A percentile compares a stretch with the other conserved stretches of the same genome.
Evolutionary conservation across 257 asterid species (phyloP).

Genomic region (Plantago elongata): DNA sequence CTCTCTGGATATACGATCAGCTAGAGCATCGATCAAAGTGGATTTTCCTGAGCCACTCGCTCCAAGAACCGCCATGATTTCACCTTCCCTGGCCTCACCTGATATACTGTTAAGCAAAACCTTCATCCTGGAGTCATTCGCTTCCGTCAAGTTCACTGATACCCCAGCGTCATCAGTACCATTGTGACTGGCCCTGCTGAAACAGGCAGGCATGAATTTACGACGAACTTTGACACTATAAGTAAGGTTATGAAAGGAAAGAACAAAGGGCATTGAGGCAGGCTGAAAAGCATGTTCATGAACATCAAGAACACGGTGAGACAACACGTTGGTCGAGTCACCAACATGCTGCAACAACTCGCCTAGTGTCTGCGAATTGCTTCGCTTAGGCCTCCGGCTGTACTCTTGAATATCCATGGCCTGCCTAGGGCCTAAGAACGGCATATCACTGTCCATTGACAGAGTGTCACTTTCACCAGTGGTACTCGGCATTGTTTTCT

Average conservation of each 20-base stretch:
- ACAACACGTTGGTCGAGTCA: constrained; percentile 31
- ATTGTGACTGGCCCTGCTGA: neutral
- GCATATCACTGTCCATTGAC: constrained; percentile 51
- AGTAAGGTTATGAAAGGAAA: constrained; percentile 48
- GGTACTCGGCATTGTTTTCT: neutral
- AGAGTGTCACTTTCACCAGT: constrained; percentile 27
- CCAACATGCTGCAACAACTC: constrained; percentile 60
- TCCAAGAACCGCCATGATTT: constrained; percentile 56
- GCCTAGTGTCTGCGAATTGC: constrained; percentile 46
- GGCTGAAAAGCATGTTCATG: constrained; percentile 20
- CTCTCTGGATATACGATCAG: constrained; percentile 44
- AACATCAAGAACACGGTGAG: constrained; percentile 27
- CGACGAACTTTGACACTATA: constrained; percentile 34
- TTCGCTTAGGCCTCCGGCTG: constrained; percentile 40
- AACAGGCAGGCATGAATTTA: constrained; percentile 18
- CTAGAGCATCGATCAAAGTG: constrained; percentile 49
- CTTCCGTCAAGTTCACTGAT: neutral
- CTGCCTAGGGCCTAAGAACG: constrained; percentile 61
- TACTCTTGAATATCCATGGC: constrained; percentile 58
- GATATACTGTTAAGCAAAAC: constrained; percentile 37
- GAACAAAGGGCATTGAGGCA: constrained; percentile 36
- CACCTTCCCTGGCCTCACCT: constrained; percentile 57
- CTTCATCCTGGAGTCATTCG: constrained; percentile 17
- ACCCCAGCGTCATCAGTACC: neutral
- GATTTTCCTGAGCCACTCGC: constrained; percentile 69